phyloP scores from a whole-genome alignment of 2,329 filamentous ascomycete genomes.

The Fusarium kyushuense region DNA sequence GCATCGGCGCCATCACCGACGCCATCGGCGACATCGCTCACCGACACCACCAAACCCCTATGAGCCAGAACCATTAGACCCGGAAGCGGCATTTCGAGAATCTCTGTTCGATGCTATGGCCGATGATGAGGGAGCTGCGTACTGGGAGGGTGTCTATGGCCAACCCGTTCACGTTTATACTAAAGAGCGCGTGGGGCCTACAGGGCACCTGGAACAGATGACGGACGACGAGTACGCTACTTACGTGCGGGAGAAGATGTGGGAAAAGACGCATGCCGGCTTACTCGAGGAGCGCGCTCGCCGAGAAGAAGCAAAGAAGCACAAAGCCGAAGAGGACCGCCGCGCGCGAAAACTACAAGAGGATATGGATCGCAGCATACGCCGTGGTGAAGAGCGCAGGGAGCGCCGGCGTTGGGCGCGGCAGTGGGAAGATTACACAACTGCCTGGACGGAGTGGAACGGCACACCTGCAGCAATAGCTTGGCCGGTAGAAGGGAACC shows the following conservation, averaged over 20 bases:
- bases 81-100: slow-evolving; percentile 85
- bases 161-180: slow-evolving; percentile 90
- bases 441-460: slow-evolving; percentile 71
- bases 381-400: slow-evolving; percentile 73
- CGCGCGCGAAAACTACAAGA: slow-evolving; percentile 65
- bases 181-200: slow-evolving; percentile 58
- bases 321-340: slow-evolving; percentile 64
- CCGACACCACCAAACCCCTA: slow-evolving; percentile 62
- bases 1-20: slow-evolving; percentile 50
- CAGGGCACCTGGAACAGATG: slow-evolving; percentile 81
- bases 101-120: slow-evolving; percentile 97
- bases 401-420: slow-evolving; percentile 65
- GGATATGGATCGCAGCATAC: slow-evolving; percentile 77
- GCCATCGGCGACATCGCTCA: slow-evolving; percentile 55
- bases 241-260: slow-evolving; percentile 90
- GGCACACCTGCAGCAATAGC: slow-evolving; percentile 59
- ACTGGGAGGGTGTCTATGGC: slow-evolving; percentile 97
- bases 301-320: slow-evolving; percentile 65
- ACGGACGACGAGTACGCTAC: slow-evolving; percentile 90
- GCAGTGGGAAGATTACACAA: slow-evolving; percentile 74
- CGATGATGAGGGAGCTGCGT: slow-evolving; percentile 94
- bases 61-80: slow-evolving; percentile 65
- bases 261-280: slow-evolving; percentile 91
- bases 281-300: slow-evolving; percentile 80
- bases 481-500: slow-evolving; percentile 79